Conservation (phyloP, 2,329 filamentous ascomycete genomes). For the Dactylellina haptotyla region DNA sequence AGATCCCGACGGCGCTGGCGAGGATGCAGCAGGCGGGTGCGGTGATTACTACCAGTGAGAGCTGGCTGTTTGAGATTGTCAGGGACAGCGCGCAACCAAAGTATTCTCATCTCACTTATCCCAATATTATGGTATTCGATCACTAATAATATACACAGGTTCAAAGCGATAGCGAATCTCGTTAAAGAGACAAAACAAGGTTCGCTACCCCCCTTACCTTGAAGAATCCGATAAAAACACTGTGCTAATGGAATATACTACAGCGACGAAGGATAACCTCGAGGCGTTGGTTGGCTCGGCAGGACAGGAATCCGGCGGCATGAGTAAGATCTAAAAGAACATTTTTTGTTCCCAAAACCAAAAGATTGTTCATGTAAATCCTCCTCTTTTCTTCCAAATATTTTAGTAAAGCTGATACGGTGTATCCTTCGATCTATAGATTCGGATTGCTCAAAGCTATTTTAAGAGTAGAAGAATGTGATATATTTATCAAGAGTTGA, state of each 20-base stretch:
- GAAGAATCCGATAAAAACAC: no score
- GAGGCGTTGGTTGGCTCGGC: conserved; percentile 37
- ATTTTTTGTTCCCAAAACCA: neutral
- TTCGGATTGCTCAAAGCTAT: conserved; percentile 49
- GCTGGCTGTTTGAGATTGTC: conserved; percentile 43
- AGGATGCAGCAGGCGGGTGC: conserved; percentile 80
- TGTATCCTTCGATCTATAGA: conserved; percentile 14
- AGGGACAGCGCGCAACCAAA: conserved; percentile 67
- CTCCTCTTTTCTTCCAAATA: neutral
- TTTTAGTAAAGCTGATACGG: neutral
- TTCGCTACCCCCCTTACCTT: neutral
- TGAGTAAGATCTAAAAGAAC: conserved; percentile 52
- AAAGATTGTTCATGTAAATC: conserved; percentile 27
- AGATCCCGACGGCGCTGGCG: conserved; percentile 81
- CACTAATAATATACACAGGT: conserved; percentile 13
- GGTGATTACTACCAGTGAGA: conserved; percentile 83
- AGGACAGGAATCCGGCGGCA: conserved; percentile 35
- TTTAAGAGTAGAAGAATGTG: neutral
- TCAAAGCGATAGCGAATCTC: conserved; percentile 27
- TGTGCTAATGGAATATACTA: neutral
- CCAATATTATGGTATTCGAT: neutral
- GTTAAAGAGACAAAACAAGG: conserved; percentile 42
- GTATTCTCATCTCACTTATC: conserved; percentile 50
- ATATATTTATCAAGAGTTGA: neutral
- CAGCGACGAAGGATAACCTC: conserved; percentile 38